These are phyloP conservation scores for Jasminum sambac DNA, from an alignment of 257 asterid species.

Conservation along the genomic window DNA sequence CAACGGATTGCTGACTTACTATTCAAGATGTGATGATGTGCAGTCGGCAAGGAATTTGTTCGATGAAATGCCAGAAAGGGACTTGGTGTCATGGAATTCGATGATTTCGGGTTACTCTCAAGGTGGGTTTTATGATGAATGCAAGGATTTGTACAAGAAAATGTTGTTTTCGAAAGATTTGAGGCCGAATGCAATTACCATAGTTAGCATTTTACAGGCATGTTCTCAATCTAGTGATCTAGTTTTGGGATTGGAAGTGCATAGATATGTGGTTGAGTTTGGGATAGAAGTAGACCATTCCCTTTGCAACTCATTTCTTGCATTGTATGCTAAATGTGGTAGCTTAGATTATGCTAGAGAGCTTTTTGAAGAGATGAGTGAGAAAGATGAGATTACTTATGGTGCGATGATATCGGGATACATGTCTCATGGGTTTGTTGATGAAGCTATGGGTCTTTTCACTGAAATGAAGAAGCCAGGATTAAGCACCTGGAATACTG, in stretches of 20 bases:
- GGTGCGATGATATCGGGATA: slow-evolving; percentile 77
- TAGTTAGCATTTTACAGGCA: slow-evolving; percentile 67
- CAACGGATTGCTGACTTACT: slow-evolving; percentile 75
- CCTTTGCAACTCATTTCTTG: slow-evolving; percentile 62
- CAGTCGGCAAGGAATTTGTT: slow-evolving; percentile 57
- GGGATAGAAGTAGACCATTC: slow-evolving; percentile 59
- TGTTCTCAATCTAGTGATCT: slow-evolving; percentile 84
- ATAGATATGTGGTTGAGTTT: slow-evolving; percentile 52
- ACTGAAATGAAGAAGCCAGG: slow-evolving; percentile 51
- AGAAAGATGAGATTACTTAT: slow-evolving; percentile 71
- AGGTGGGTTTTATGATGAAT: slow-evolving; percentile 63
- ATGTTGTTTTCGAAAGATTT: slow-evolving; percentile 47
- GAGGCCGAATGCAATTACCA: slow-evolving; percentile 64
- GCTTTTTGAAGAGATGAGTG: slow-evolving; percentile 75
- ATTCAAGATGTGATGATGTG: slow-evolving; percentile 66
- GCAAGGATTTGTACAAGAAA: slow-evolving; percentile 58
- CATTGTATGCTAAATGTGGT: slow-evolving; percentile 78
- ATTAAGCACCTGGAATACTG: slow-evolving; percentile 81
- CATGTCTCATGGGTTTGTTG: slow-evolving; percentile 75
- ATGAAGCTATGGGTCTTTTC: slow-evolving; percentile 58
- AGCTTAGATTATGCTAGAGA: slow-evolving; percentile 75
- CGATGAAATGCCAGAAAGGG: slow-evolving; percentile 62
- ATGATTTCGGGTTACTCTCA: slow-evolving; percentile 85
- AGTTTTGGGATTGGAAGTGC: slow-evolving; percentile 74
- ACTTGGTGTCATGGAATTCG: slow-evolving; percentile 82